These are phyloP conservation scores for Jatropha curcas DNA, from an alignment of 345 rosid species.

Conservation along the genomic window DNA sequence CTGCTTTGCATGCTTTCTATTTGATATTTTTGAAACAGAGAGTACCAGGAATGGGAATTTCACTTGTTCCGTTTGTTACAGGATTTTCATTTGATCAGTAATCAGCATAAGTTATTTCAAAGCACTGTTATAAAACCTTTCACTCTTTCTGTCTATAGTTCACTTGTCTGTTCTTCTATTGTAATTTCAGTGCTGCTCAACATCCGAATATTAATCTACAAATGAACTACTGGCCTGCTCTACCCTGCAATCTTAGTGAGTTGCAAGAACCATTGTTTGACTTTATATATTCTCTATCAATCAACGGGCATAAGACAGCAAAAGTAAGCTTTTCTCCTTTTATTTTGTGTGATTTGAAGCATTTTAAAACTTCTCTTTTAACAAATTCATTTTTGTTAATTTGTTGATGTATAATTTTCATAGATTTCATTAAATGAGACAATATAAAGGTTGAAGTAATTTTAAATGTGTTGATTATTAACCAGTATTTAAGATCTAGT, in stretches of 20 bases:
- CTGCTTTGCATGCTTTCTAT: background rate
- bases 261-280: conserved; percentile 92
- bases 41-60: background rate
- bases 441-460: background rate
- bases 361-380: background rate
- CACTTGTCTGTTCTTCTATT: background rate
- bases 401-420: background rate
- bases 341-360: background rate
- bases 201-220: conserved; percentile 92
- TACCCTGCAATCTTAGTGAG: conserved; percentile 79
- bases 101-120: background rate
- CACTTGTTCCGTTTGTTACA: background rate
- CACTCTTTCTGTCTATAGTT: conserved; percentile 9
- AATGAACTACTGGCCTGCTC: conserved; percentile 98
- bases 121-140: conserved; percentile 9
- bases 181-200: conserved; percentile 70
- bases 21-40: background rate
- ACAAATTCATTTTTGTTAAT: background rate
- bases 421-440: background rate
- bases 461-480: conserved; percentile 1
- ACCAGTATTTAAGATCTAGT: background rate
- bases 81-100: background rate
- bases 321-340: conserved; percentile 45
- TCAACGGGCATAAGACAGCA: conserved; percentile 84
- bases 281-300: conserved; percentile 60